Percentiles rank a stretch among this genome's conserved stretches.
Conservation (phyloP, 176 grass and related monocot genomes). For the Musa troglodytarum region DNA sequence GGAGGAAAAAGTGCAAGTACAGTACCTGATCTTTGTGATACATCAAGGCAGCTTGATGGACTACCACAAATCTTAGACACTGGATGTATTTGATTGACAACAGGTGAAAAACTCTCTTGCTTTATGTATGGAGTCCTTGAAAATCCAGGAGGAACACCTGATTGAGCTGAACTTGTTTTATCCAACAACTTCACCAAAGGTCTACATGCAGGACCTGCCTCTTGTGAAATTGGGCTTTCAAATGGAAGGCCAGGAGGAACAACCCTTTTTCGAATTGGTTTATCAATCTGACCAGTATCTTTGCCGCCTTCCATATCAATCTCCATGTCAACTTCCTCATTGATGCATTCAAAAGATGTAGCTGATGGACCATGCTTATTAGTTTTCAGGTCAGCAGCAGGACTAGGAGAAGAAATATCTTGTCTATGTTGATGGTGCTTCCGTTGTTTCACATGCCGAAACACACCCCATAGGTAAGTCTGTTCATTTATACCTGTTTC, state of each 20-base stretch:
- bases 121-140: constrained; percentile 14
- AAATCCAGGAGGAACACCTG: constrained; percentile 27
- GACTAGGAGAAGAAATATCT: background rate
- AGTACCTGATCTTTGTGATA: background rate
- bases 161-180: constrained; percentile 5
- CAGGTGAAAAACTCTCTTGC: constrained; percentile 2
- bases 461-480: constrained; percentile 70
- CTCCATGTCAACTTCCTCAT: constrained; percentile 32
- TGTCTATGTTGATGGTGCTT: constrained; percentile 21
- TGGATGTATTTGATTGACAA: background rate
- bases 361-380: constrained; percentile 7
- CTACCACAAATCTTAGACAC: background rate
- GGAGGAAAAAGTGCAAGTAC: background rate
- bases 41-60: background rate
- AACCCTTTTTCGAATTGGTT: constrained; percentile 12
- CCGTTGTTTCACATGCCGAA: constrained; percentile 21
- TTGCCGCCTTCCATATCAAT: constrained; percentile 28
- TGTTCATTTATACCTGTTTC: constrained; percentile 45
- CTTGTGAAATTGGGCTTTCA: background rate
- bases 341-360: constrained; percentile 12
- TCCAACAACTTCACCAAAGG: background rate
- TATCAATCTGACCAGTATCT: constrained; percentile 15
- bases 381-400: constrained; percentile 20
- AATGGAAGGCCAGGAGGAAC: constrained; percentile 9
- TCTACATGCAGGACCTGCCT: no score